phyloP scores from a whole-genome alignment of 2,329 filamentous ascomycete genomes.

The Hymenoscyphus infarciens region DNA sequence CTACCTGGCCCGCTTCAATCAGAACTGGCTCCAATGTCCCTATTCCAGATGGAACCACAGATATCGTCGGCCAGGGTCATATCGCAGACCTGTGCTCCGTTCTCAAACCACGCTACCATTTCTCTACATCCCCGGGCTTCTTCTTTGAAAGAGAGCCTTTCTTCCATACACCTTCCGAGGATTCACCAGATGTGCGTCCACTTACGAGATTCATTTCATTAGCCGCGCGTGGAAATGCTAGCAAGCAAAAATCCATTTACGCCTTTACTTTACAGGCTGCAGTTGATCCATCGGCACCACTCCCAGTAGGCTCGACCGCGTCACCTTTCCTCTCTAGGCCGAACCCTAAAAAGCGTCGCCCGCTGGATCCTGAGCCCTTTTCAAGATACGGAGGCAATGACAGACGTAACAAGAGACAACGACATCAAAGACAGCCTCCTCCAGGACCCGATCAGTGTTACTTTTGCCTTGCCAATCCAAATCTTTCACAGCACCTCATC shows the following conservation, averaged over 20 bases:
- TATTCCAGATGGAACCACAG: constrained; percentile 49
- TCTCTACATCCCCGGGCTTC: constrained; percentile 61
- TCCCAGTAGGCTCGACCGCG: constrained; percentile 69
- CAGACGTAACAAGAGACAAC: constrained; percentile 44
- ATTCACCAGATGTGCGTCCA: constrained; percentile 50
- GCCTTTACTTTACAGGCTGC: constrained; percentile 69
- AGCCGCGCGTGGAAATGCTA: constrained; percentile 69
- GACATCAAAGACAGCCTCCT: constrained; percentile 50
- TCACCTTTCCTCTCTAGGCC: constrained; percentile 62
- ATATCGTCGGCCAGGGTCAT: constrained; percentile 56
- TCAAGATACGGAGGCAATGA: constrained; percentile 50
- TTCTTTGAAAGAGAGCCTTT: constrained; percentile 92
- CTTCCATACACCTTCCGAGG: constrained; percentile 58
- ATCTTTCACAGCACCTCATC: constrained; percentile 81
- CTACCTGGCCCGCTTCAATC: constrained; percentile 77
- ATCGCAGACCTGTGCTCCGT: constrained; percentile 74
- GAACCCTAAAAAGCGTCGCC: constrained; percentile 55
- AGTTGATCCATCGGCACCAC: constrained; percentile 53
- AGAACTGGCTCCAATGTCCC: constrained; percentile 63
- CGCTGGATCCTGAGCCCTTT: constrained; percentile 46
- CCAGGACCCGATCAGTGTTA: constrained; percentile 80
- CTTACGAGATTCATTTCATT: constrained; percentile 90
- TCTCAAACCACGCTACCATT: constrained; percentile 89
- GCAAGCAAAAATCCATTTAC: constrained; percentile 78
- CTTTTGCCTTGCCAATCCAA: constrained; percentile 89